These are phyloP conservation scores for Trichoderma guizhouense DNA, from an alignment of 2,329 filamentous ascomycete species.

Conservation along the genomic window DNA sequence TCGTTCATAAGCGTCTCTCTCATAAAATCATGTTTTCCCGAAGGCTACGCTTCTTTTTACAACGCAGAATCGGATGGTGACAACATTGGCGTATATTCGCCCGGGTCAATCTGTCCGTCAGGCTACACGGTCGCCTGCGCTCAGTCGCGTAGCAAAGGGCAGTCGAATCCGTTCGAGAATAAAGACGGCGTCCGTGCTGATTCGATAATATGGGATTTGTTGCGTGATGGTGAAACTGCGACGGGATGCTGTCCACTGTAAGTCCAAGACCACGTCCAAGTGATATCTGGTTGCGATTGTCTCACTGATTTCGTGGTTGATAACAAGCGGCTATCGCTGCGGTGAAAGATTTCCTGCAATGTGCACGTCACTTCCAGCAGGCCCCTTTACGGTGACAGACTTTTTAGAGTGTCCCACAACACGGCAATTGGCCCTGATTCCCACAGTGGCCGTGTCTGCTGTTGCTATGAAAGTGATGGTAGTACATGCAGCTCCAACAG, in stretches of 20 bases:
- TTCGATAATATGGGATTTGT: neutral
- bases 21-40: neutral
- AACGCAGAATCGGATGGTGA: neutral
- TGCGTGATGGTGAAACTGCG: neutral
- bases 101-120: neutral
- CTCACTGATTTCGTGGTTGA: neutral
- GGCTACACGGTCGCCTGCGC: neutral
- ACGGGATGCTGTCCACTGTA: neutral
- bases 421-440: too few relatives aligned
- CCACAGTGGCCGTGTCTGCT: rapidly evolving
- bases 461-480: neutral
- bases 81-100: neutral
- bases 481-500: neutral
- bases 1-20: too few relatives aligned
- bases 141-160: neutral
- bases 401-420: too few relatives aligned
- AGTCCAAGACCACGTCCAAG: neutral
- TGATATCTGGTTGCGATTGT: neutral
- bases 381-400: neutral
- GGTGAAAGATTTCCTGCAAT: too few relatives aligned
- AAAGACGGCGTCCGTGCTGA: too few relatives aligned
- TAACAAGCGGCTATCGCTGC: neutral
- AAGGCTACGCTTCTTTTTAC: neutral
- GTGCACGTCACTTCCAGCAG: neutral
- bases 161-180: neutral